Base-by-base conservation (phyloP, 495 filamentous ascomycete species). In the Penicillium macrosclerotiorum region DNA sequence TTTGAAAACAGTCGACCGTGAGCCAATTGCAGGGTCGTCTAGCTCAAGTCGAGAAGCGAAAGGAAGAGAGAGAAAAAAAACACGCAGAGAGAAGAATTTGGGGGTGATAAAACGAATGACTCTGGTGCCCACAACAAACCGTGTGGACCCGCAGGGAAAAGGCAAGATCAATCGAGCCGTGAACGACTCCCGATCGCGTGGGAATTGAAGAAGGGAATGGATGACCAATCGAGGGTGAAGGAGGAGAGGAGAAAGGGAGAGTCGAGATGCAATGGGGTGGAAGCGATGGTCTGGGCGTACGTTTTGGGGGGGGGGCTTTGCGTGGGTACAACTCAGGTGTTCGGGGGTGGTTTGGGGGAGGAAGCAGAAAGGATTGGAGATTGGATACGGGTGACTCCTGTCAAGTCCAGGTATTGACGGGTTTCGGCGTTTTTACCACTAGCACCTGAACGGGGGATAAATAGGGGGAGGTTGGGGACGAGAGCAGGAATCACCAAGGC, bases 81-180 rank as follows among this genome's bases (percentile, higher is more conserved):
- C 19, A 49, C 37, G 32, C 36, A 35, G 25, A 14, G n/a, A 23
- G 13, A 46, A 38, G 12, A 24, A 45, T 37, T 24, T n/a, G n/a
- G n/a, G n/a, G n/a, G 41, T 47, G 27, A 39, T 30, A 47, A 62
- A 69, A 72, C 64, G 66, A 69, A 41, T 65, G 66, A 60, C 57
- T 55, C 29, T 59, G 53, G 54, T 36, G 44, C 38, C 38, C 40
- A 47, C 36, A 29, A 39, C 14, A 53, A 42, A 48, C 47, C n/a
- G n/a, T n/a, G 51, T 42, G 41, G 35, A 51, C 50, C 52, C 55
- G 50, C 42, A 43, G 42, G 37, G 45, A 45, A n/a, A n/a, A 53
- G 26, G 49, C 55, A 52, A 50, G 51, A 51, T 54, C 47, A 52
- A 49, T 46, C 32, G 48, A 47, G 45, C 56, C 53, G 49, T 40